Conservation (phyloP, 2,329 filamentous ascomycete genomes). For the Colletotrichum melonis region DNA sequence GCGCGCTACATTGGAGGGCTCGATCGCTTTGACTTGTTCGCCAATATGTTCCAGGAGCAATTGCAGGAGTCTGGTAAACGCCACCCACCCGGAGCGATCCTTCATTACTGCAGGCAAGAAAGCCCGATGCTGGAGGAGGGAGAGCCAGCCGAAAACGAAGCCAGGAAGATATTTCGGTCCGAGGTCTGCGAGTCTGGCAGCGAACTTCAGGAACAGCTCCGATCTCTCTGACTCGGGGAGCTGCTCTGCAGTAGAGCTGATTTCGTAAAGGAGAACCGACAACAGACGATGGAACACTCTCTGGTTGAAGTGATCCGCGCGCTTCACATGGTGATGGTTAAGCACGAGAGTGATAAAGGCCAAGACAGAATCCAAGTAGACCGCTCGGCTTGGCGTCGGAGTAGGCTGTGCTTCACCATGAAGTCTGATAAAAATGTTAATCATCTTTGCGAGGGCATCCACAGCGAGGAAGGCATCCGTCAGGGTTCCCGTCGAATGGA, state of each 20-base stretch:
- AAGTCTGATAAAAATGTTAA: slow-evolving; percentile 80
- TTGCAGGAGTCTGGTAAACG: slow-evolving; percentile 79
- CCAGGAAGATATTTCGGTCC: slow-evolving; percentile 82
- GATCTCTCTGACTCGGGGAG: slow-evolving; percentile 70
- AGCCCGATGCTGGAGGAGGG: slow-evolving; percentile 83
- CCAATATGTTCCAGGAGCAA: slow-evolving; percentile 80
- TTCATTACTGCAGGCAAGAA: slow-evolving; percentile 83
- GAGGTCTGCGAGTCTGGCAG: slow-evolving; percentile 76
- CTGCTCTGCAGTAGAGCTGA: slow-evolving; percentile 69
- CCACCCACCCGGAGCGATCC: slow-evolving; percentile 78
- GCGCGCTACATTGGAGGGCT: slow-evolving; percentile 76
- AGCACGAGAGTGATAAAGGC: slow-evolving; percentile 83
- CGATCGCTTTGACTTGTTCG: slow-evolving; percentile 80
- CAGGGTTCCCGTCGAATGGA: slow-evolving; percentile 69
- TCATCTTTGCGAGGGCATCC: slow-evolving; percentile 85
- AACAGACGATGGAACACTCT: slow-evolving; percentile 93
- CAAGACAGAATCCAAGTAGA: slow-evolving; percentile 82
- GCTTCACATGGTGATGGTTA: slow-evolving; percentile 85
- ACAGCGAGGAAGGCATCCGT: slow-evolving; percentile 69
- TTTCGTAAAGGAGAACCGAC: slow-evolving; percentile 82
- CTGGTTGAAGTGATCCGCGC: slow-evolving; percentile 85
- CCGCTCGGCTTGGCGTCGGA: slow-evolving; percentile 71
- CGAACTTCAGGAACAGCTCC: slow-evolving; percentile 79
- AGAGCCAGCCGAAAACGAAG: slow-evolving; percentile 88
- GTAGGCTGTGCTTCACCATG: slow-evolving; percentile 71